phyloP scores from a whole-genome alignment of 1,284 basidiomycete species.

The Ustilago curta region DNA sequence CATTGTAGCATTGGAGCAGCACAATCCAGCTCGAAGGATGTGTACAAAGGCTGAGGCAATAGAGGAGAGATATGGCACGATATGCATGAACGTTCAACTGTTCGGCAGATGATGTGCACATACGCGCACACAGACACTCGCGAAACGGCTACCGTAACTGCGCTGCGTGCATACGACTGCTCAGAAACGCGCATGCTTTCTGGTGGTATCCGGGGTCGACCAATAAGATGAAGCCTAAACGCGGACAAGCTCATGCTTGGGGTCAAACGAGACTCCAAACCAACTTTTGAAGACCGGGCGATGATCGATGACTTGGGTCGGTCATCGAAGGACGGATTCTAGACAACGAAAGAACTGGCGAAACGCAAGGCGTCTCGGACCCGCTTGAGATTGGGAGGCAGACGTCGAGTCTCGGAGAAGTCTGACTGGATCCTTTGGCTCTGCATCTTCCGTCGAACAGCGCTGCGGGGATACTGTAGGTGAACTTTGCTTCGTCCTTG shows the following conservation, averaged over 20 bases:
- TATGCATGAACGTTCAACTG: slow-evolving; percentile 10
- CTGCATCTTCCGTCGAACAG: too few relatives aligned
- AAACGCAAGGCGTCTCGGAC: background rate
- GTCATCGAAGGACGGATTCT: slow-evolving; percentile 10
- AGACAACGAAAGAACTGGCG: background rate
- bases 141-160: background rate
- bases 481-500: too few relatives aligned
- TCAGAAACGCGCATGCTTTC: background rate
- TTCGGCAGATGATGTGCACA: slow-evolving; percentile 4
- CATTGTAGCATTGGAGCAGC: too few relatives aligned
- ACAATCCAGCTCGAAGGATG: background rate
- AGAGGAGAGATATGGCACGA: background rate
- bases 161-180: background rate
- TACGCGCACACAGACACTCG: too few relatives aligned
- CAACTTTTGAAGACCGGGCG: background rate
- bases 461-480: too few relatives aligned
- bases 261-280: background rate
- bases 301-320: background rate
- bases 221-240: slow-evolving; percentile 32
- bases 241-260: slow-evolving; percentile 9
- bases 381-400: background rate
- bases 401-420: slow-evolving; percentile 4
- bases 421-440: background rate
- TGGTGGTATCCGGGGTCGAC: slow-evolving; percentile 38
- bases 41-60: slow-evolving; percentile 3